phyloP scores from a whole-genome alignment of 441 rosid species.

The Gossypium davidsonii region DNA sequence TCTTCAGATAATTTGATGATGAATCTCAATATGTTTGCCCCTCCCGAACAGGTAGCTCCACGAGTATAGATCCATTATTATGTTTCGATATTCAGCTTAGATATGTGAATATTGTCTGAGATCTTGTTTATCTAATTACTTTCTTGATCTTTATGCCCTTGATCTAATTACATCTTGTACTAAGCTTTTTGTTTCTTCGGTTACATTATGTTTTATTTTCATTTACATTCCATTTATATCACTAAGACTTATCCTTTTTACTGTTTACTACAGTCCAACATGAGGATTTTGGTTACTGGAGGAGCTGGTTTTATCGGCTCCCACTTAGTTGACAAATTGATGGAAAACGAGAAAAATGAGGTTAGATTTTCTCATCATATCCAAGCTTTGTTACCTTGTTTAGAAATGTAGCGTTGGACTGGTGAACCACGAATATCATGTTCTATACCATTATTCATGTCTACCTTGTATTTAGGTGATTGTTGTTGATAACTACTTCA shows the following conservation, averaged over 20 bases:
- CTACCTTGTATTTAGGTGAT: constrained; percentile 43
- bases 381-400: background rate
- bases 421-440: background rate
- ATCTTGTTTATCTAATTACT: background rate
- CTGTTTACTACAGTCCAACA: constrained; percentile 56
- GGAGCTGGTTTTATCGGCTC: constrained; percentile 99
- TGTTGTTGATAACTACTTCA: constrained; percentile 85
- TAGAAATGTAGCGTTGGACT: background rate
- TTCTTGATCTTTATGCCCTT: background rate
- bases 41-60: background rate
- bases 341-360: constrained; percentile 97
- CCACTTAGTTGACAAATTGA: constrained; percentile 84
- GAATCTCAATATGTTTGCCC: background rate
- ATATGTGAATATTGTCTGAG: background rate
- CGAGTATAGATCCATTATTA: background rate
- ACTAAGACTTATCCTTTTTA: background rate
- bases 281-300: constrained; percentile 93
- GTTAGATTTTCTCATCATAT: constrained; percentile 19
- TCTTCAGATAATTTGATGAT: background rate
- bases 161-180: background rate
- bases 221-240: background rate
- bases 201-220: background rate
- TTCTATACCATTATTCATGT: background rate
- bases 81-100: background rate
- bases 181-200: background rate